Conservation (phyloP, 768 basidiomycete genomes). For the Trametes meyenii region DNA sequence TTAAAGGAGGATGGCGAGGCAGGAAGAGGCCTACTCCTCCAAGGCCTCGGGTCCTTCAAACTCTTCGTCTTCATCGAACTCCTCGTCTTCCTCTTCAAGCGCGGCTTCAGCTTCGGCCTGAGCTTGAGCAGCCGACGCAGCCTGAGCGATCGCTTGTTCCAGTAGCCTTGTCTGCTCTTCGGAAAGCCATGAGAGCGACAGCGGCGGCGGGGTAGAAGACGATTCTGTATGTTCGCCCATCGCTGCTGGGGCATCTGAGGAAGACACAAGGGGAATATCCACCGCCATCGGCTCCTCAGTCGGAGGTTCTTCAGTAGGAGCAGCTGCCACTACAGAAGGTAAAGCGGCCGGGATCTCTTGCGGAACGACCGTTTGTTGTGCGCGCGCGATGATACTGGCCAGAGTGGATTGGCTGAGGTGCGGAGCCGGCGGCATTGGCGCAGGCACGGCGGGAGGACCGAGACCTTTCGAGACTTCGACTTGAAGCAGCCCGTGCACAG, state of each 20-base stretch:
- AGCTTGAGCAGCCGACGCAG: constrained; percentile 73
- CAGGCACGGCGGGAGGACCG: constrained; percentile 34
- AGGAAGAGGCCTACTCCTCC: no score
- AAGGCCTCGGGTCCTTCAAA: constrained; percentile 27
- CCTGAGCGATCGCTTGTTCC: constrained; percentile 74
- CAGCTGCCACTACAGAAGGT: background rate
- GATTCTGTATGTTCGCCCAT: constrained; percentile 15
- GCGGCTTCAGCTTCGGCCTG: constrained; percentile 81
- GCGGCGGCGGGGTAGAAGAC: constrained; percentile 36
- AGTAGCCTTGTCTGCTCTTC: constrained; percentile 71
- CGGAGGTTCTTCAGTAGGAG: background rate
- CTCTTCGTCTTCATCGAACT: constrained; percentile 47
- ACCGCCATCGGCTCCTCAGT: constrained; percentile 20
- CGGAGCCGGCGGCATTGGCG: constrained; percentile 38
- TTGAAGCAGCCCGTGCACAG: constrained; percentile 59
- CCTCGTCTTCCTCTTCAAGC: constrained; percentile 67
- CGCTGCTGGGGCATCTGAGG: constrained; percentile 6
- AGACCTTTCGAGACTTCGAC: constrained; percentile 58
- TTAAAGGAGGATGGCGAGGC: no score
- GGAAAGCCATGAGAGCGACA: constrained; percentile 72
- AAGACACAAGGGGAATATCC: background rate
- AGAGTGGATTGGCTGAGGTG: constrained; percentile 65
- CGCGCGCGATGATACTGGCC: constrained; percentile 73
- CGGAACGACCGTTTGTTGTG: constrained; percentile 50
- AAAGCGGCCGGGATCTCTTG: constrained; percentile 8